These are phyloP conservation scores for Penicillium thymicola DNA, from an alignment of 2,329 filamentous ascomycete species.

Conservation along the genomic window DNA sequence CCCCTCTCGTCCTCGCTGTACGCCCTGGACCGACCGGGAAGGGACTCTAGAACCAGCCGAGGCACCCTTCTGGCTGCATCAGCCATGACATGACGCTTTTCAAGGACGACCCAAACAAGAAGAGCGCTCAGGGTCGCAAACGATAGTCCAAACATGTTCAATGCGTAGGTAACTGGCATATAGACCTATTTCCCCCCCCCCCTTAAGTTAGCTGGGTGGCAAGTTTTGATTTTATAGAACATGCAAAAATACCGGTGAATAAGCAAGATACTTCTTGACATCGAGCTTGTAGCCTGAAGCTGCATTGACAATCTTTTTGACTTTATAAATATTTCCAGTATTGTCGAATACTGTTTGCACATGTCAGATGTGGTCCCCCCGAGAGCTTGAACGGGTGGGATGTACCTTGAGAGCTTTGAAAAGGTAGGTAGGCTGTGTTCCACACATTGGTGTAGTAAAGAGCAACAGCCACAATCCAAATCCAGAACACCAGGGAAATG, in stretches of 20 bases:
- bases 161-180: slow-evolving; percentile 27
- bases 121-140: slow-evolving; percentile 62
- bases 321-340: slow-evolving; percentile 61
- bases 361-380: background rate
- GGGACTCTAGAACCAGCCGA: slow-evolving; percentile 3
- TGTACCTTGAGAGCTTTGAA: slow-evolving; percentile 26
- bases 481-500: slow-evolving; percentile 62
- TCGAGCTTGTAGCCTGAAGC: slow-evolving; percentile 58
- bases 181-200: slow-evolving; percentile 14
- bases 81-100: slow-evolving; percentile 20
- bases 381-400: background rate
- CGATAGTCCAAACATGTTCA: slow-evolving; percentile 52
- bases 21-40: slow-evolving; percentile 1
- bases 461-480: slow-evolving; percentile 53
- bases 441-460: slow-evolving; percentile 47
- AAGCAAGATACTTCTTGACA: slow-evolving; percentile 59
- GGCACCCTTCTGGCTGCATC: slow-evolving; percentile 9
- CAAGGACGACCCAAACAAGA: slow-evolving; percentile 26
- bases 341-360: slow-evolving; percentile 61
- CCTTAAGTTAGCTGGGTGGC: slow-evolving; percentile 41
- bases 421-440: slow-evolving; percentile 19
- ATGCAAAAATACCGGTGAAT: slow-evolving; percentile 59
- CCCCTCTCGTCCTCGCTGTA: background rate
- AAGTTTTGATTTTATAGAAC: slow-evolving; percentile 36
- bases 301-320: slow-evolving; percentile 55